These are phyloP conservation scores for Pestalotiopsis sp. DNA, from an alignment of 2,329 filamentous ascomycete genomes.

Conservation along the genomic window DNA sequence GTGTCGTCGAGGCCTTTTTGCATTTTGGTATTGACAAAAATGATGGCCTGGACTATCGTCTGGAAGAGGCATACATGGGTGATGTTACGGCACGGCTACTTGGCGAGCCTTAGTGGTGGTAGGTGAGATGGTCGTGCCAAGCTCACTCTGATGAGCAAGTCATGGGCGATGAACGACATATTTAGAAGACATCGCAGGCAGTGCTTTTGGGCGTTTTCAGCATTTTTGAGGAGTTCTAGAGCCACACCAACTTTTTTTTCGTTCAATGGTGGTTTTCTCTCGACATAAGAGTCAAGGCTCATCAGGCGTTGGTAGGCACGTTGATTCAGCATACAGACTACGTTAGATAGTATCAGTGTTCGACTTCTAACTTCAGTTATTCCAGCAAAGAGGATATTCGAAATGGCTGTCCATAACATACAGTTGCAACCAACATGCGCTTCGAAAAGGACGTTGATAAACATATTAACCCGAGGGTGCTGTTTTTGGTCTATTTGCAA, in stretches of 20 bases:
- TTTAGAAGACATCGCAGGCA: neutral
- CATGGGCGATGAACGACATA: neutral
- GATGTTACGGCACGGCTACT: slow-evolving; percentile 85
- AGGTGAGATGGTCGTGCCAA: neutral
- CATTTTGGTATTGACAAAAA: slow-evolving; percentile 80
- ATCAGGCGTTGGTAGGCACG: neutral
- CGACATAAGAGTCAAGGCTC: neutral
- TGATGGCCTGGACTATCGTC: slow-evolving; percentile 75
- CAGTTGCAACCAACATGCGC: no score
- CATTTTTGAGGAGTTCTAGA: slow-evolving; percentile 1
- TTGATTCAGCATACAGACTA: neutral
- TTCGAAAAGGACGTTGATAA: no score
- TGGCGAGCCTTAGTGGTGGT: slow-evolving; percentile 56
- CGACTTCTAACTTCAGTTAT: neutral
- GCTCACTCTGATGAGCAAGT: neutral
- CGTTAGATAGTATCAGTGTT: neutral
- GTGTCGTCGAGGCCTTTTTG: slow-evolving; percentile 82
- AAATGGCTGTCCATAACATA: no score
- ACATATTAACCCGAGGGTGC: no score
- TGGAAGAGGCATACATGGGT: slow-evolving; percentile 89
- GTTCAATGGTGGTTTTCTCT: neutral
- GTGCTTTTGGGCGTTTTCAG: neutral
- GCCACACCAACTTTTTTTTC: neutral
- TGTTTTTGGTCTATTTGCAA: no score
- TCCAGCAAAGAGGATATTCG: no score